Base-by-base conservation (phyloP, 164 flowering plant genomes). In the Berberis vulgaris region DNA sequence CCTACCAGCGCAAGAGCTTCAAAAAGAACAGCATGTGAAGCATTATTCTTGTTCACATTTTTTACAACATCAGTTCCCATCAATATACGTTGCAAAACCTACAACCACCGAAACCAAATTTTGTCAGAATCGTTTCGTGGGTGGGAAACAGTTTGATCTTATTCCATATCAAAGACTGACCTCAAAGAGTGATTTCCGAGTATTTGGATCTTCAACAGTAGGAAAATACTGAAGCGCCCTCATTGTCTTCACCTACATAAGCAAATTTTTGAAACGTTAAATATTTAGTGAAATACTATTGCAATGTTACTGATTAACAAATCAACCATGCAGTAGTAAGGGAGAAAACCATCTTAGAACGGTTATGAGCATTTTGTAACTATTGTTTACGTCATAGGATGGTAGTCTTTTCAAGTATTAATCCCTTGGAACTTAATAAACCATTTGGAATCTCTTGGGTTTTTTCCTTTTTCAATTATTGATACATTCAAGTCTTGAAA, bases 41-140 rank as follows among this genome's bases (percentile, higher is more conserved):
- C 99, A 80, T 95, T 95, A 69, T 95, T 95, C 82, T 95, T 91
- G 74, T 95, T 95, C 61, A 91, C 99, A 78, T 95, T 95, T 78
- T 95, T 95, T 67, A 91, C 99, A 69, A 91, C 96, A 79, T 95
- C 99, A n/a, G 99, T 95, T 52, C 99, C 99, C 99, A 95, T 88
- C 65, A 95, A 69, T 74, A 95, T 85, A 57, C 96, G 81, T 77
- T 91, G 98, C 67, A 95, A 78, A 65, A 92, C 99, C 99, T 95
- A 74, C 61, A 72, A 67, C 45, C 56, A 60, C 49, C 68, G 62
- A 67, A 4, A 26, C 49, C 3, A 54, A 54, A 45, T 7, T 26
- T 45, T 10, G 65, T 65, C 26, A 82, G 44, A 64, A 66, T 8
- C 43, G 9, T 43, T 12, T 53, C 43, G 2, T 43, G 45, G 38